Conservation (phyloP, 768 basidiomycete species). For the Amanita jacksonii region DNA sequence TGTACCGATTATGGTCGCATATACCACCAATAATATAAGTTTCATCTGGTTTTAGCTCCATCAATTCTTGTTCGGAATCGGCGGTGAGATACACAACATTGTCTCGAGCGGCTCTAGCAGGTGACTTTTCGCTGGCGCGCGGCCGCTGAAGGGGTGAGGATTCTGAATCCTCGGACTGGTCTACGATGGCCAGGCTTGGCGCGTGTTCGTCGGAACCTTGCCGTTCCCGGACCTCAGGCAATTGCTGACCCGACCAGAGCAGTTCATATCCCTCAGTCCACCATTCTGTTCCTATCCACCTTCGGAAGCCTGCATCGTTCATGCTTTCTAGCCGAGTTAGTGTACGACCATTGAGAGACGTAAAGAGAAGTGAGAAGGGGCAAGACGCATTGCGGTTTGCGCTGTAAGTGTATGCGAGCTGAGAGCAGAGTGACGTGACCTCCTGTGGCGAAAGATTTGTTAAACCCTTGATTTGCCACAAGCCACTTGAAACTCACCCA, state of each 20-base stretch:
- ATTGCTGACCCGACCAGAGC: conserved; percentile 40
- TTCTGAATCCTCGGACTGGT: background rate
- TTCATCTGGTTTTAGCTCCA: conserved; percentile 73
- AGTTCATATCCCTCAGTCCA: conserved; percentile 66
- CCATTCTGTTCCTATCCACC: conserved; percentile 82
- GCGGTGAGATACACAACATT: conserved; percentile 88
- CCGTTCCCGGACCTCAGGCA: conserved; percentile 6
- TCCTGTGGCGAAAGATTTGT: conserved; percentile 43
- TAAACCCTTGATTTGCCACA: background rate
- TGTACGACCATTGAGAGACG: conserved; percentile 70
- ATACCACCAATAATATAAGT: conserved; percentile 95
- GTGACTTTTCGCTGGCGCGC: background rate
- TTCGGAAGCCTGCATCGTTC: conserved; percentile 57
- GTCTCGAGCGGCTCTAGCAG: conserved; percentile 24
- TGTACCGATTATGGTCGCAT: conserved; percentile 93
- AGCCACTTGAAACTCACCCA: conserved; percentile 25
- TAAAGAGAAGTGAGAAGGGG: conserved; percentile 72
- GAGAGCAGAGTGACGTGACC: conserved; percentile 79
- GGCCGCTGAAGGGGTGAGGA: background rate
- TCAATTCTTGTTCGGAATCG: conserved; percentile 80
- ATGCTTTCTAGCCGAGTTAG: conserved; percentile 53
- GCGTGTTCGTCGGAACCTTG: background rate
- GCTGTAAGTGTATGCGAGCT: conserved; percentile 88
- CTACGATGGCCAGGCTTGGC: background rate
- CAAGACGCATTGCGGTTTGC: conserved; percentile 64